Evolutionary conservation across 75 land plant genomes (phyloP).

Genomic region (Sequoiadendron giganteum): DNA sequence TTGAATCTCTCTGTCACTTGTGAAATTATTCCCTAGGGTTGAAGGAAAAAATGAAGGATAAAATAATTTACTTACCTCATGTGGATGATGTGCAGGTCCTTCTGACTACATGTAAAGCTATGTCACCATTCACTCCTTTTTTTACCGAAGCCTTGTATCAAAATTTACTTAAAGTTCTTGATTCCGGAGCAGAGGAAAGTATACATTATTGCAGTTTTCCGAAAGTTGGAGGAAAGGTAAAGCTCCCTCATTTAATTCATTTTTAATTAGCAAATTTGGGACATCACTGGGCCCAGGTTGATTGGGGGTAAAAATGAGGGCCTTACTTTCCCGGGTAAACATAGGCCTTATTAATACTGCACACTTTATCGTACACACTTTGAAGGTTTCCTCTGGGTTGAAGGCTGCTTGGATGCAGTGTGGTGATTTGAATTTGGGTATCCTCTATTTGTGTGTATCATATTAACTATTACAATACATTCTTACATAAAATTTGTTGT

Average conservation of each 20-base stretch:
- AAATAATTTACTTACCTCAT: not conserved
- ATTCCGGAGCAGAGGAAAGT: constrained; percentile 63
- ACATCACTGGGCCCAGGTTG: not conserved
- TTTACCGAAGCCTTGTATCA: constrained; percentile 95
- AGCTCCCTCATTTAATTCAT: not conserved
- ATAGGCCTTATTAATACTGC: not conserved
- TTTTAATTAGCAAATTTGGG: not conserved
- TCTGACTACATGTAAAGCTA: constrained; percentile 81
- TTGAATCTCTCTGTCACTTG: not conserved
- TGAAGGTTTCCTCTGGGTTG: not conserved
- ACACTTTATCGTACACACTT: not conserved
- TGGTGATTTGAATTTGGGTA: not conserved
- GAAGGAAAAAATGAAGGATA: not conserved
- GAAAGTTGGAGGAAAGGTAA: constrained; percentile 74
- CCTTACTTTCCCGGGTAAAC: not conserved
- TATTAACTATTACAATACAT: not conserved
- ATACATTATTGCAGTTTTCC: constrained; percentile 93
- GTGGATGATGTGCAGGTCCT: constrained; percentile 58
- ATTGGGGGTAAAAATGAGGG: not conserved
- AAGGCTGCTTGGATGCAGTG: not conserved
- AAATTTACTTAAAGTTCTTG: constrained; percentile 66
- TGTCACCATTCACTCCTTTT: constrained; percentile 99
- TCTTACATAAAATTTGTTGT: not conserved
- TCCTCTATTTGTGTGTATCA: not conserved
- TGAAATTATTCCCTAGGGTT: not conserved